A percentile compares a stretch with the other conserved stretches of the same genome.
Conservation (phyloP, 169 alveolate species). For the Plasmodium yoelii region DNA sequence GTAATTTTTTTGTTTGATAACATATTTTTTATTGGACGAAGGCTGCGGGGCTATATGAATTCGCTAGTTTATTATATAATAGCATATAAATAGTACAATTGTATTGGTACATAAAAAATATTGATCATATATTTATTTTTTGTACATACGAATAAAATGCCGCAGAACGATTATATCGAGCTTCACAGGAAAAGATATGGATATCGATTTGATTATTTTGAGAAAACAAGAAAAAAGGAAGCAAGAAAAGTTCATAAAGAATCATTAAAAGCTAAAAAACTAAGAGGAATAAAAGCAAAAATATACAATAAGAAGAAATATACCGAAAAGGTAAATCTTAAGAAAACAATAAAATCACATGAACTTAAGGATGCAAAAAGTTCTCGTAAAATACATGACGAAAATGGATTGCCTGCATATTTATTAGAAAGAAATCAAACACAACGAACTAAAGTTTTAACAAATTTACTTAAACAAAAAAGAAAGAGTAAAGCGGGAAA, state of each 20-base stretch:
- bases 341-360: constrained; percentile 86
- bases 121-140: too few species aligned
- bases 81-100: too few species aligned
- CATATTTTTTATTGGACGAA: too few species aligned
- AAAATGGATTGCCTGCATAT: constrained; percentile 99
- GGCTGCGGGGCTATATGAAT: too few species aligned
- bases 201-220: constrained; percentile 95
- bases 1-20: too few species aligned
- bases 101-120: too few species aligned
- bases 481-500: constrained; percentile 99
- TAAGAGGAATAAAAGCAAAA: constrained; percentile 98
- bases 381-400: constrained; percentile 84
- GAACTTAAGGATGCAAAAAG: constrained; percentile 82
- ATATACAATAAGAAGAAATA: constrained; percentile 95
- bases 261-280: constrained; percentile 94
- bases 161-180: constrained; percentile 98
- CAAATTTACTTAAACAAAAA: constrained; percentile 99
- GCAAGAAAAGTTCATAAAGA: constrained; percentile 95
- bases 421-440: constrained; percentile 98
- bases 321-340: constrained; percentile 98
- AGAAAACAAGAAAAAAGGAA: constrained; percentile 92
- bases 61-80: too few species aligned
- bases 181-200: constrained; percentile 97
- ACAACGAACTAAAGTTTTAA: constrained; percentile 93
- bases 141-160: constrained; percentile 85